Conservation (phyloP, 2,329 filamentous ascomycete species). For the Aspergillus flavus region DNA sequence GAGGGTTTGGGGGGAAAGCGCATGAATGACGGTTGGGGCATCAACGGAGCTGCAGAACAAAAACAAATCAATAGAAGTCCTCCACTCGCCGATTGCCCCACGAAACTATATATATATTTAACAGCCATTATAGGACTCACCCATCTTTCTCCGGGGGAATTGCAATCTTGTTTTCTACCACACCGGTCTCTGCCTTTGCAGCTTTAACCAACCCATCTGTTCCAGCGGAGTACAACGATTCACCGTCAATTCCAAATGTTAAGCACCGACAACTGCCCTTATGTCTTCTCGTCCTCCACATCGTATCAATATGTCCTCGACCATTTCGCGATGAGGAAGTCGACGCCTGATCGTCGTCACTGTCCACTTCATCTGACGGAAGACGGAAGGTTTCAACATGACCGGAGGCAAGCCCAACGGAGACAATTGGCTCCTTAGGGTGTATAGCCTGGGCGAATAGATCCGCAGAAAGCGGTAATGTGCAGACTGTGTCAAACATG, state of each 20-base stretch:
- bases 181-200: slow-evolving; percentile 59
- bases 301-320: slow-evolving; percentile 74
- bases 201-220: slow-evolving; percentile 67
- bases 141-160: slow-evolving; percentile 60
- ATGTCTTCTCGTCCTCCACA: slow-evolving; percentile 86
- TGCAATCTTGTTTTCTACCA: slow-evolving; percentile 78
- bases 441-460: slow-evolving; percentile 88
- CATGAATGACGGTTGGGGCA: slow-evolving; percentile 77
- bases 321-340: slow-evolving; percentile 57
- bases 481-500: slow-evolving; percentile 93
- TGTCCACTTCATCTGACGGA: slow-evolving; percentile 58
- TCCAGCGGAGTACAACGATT: slow-evolving; percentile 63
- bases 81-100: background rate
- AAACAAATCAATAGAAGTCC: background rate
- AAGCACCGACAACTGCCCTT: slow-evolving; percentile 90
- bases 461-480: slow-evolving; percentile 80
- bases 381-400: slow-evolving; percentile 85
- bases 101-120: background rate
- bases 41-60: slow-evolving; percentile 54
- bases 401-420: slow-evolving; percentile 80
- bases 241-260: slow-evolving; percentile 76
- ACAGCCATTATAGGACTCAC: slow-evolving; percentile 32
- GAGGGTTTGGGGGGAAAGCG: slow-evolving; percentile 82
- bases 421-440: slow-evolving; percentile 78
- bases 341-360: slow-evolving; percentile 50